Evolutionary conservation across 2,329 filamentous ascomycete genomes (phyloP).

Genomic region (Cladosporium sphaerospermum): DNA sequence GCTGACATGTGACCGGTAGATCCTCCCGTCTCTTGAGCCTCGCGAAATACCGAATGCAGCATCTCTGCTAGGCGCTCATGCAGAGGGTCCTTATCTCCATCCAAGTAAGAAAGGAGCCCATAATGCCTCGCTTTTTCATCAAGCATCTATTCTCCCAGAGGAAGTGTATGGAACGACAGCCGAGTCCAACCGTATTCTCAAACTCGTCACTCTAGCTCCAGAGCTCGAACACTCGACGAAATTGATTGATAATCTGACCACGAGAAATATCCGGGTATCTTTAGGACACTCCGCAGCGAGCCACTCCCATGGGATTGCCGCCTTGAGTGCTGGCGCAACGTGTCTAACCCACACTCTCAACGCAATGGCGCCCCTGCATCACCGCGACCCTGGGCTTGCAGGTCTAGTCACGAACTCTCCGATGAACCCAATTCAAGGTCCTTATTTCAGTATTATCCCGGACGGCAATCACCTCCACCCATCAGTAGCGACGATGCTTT

Average conservation of each 20-base stretch:
- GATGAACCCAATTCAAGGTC: conserved; percentile 23
- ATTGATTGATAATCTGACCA: conserved; percentile 39
- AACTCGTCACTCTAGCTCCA: conserved; percentile 48
- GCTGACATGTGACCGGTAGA: conserved; percentile 29
- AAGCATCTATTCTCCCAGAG: conserved; percentile 29
- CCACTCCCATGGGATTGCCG: conserved; percentile 41
- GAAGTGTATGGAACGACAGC: conserved; percentile 42
- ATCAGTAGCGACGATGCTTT: conserved; percentile 42
- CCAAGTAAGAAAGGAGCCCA: conserved; percentile 47
- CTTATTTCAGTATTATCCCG: conserved; percentile 49
- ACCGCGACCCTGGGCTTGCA: conserved; percentile 47
- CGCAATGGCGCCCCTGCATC: conserved; percentile 47
- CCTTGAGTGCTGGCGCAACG: conserved; percentile 44
- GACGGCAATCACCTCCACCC: conserved; percentile 52
- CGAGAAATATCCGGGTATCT: conserved; percentile 40
- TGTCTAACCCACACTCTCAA: conserved; percentile 51
- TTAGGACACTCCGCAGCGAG: conserved; percentile 48
- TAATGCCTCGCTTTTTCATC: conserved; percentile 36
- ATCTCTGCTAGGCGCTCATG: conserved; percentile 50
- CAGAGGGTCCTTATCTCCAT: conserved; percentile 47
- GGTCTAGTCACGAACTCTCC: conserved; percentile 33
- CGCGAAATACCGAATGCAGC: conserved; percentile 38
- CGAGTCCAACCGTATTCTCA: conserved; percentile 33
- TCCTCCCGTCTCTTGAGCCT: conserved; percentile 44
- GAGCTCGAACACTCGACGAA: conserved; percentile 40